Conservation (phyloP, 2,329 filamentous ascomycete genomes). For the Trichoderma asperellum region DNA sequence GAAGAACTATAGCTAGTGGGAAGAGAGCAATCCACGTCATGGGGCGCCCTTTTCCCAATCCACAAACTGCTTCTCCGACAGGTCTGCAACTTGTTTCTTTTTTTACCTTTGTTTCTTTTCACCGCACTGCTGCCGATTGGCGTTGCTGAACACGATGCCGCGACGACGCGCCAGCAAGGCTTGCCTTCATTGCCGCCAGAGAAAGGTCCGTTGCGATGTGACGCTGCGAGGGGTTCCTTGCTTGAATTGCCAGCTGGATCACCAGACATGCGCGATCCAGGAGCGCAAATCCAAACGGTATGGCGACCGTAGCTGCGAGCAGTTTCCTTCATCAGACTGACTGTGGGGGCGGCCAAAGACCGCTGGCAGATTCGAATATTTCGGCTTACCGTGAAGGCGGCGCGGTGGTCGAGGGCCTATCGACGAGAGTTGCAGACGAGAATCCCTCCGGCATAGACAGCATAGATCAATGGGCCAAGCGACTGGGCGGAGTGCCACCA, state of each 20-base stretch:
- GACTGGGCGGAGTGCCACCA: constrained; percentile 1
- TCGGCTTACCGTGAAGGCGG: not conserved
- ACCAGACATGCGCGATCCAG: constrained; percentile 25
- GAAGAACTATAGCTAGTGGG: constrained; percentile 8
- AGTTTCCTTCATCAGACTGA: not conserved
- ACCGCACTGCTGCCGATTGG: not conserved
- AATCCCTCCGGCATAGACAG: constrained; percentile 23
- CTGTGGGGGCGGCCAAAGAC: not conserved
- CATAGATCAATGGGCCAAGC: constrained; percentile 21
- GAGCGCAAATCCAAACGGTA: constrained; percentile 27
- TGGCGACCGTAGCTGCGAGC: not conserved
- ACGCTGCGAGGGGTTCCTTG: constrained; percentile 29
- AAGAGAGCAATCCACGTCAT: constrained; percentile 9
- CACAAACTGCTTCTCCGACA: not conserved
- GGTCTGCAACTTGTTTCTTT: not conserved
- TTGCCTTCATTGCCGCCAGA: constrained; percentile 21
- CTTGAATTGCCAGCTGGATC: constrained; percentile 30
- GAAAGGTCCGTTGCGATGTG: constrained; percentile 32
- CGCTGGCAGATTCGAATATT: constrained; percentile 3
- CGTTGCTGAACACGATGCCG: not conserved
- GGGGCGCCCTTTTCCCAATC: not conserved
- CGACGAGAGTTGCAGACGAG: not conserved
- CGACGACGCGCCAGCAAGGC: constrained; percentile 27
- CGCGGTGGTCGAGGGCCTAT: not conserved
- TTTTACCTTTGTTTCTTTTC: not conserved